A percentile compares a stretch with the other conserved stretches of the same genome.
These are phyloP conservation scores for Botrytis porri DNA, from an alignment of 2,329 filamentous ascomycete species.

Conservation along the genomic window DNA sequence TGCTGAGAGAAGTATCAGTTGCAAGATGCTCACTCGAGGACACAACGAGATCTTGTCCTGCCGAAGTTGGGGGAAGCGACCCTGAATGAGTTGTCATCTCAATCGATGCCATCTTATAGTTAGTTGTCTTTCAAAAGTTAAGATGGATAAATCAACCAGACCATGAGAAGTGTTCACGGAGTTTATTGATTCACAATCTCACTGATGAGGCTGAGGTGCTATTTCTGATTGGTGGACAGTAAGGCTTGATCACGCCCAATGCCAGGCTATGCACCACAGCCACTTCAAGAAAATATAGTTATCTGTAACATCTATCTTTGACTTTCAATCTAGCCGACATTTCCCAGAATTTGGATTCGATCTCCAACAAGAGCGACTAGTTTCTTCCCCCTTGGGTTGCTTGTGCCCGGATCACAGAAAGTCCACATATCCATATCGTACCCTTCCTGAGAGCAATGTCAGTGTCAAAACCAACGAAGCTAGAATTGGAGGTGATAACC, in stretches of 20 bases:
- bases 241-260: background rate
- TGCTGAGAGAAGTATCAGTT: too few relatives aligned
- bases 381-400: too few relatives aligned
- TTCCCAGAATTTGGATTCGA: too few relatives aligned
- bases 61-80: background rate
- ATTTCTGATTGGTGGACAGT: background rate
- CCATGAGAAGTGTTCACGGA: background rate
- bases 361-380: too few relatives aligned
- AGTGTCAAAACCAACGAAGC: too few relatives aligned
- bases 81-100: background rate
- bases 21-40: too few relatives aligned
- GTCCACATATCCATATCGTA: too few relatives aligned
- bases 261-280: background rate
- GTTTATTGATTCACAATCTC: fast-evolving
- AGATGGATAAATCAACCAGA: background rate
- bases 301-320: too few relatives aligned
- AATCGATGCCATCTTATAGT: background rate
- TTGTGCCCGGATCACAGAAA: too few relatives aligned
- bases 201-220: background rate
- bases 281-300: background rate
- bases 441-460: too few relatives aligned
- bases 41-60: background rate
- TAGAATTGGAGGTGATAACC: too few relatives aligned
- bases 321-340: too few relatives aligned
- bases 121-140: background rate